These are phyloP conservation scores for Melanomma pulvis-pyrius DNA, from an alignment of 495 filamentous ascomycete species.

Conservation along the genomic window DNA sequence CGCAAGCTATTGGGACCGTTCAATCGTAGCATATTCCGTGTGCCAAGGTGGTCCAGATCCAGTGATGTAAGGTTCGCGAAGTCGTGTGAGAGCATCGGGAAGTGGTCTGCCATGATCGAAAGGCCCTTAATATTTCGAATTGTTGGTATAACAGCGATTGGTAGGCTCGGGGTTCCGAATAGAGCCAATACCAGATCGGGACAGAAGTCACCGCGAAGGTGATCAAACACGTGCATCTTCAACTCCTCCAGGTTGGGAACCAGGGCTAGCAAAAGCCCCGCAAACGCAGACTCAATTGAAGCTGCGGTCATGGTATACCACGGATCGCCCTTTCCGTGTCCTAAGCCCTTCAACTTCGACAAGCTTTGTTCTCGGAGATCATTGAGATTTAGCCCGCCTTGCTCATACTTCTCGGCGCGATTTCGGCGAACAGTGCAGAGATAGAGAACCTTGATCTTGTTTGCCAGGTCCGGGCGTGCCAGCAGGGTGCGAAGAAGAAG, in stretches of 20 bases:
- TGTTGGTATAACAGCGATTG: neutral
- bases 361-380: neutral
- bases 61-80: neutral
- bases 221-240: neutral
- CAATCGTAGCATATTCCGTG: neutral
- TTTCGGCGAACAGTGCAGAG: neutral
- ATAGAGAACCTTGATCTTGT: neutral
- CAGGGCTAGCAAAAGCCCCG: constrained; percentile 2
- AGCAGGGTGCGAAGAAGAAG: neutral
- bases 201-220: neutral
- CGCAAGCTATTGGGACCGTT: neutral
- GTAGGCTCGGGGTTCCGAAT: neutral
- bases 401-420: neutral
- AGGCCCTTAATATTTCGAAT: neutral
- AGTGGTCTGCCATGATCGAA: neutral
- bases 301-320: constrained; percentile 1
- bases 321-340: neutral
- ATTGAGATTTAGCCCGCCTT: neutral
- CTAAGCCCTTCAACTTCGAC: neutral
- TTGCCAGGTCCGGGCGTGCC: neutral
- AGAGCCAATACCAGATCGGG: neutral
- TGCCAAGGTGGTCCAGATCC: neutral
- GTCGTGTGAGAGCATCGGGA: neutral
- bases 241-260: neutral
- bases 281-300: constrained; percentile 6